Evolutionary conservation across 164 flowering plant genomes (phyloP), one percentile per base, ranked within the genome.

Genomic region (Kingdonia uniflora): DNA sequence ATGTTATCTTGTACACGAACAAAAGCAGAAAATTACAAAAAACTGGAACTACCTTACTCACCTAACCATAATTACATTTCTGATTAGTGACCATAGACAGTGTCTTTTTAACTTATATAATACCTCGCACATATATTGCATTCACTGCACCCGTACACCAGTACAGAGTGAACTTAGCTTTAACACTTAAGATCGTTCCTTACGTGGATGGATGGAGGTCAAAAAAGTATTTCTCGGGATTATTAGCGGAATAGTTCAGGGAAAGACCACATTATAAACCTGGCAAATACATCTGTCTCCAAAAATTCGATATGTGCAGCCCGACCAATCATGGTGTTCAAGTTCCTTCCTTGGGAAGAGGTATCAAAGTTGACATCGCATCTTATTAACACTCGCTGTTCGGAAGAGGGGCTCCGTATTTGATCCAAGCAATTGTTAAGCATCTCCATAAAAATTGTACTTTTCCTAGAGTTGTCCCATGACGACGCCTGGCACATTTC

Each of bases 251-350:
- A 85, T 1, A 92, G 54, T 14, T 88, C 88, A n/a, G 84, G 81
- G 68, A 92, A 88, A 14, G 95, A 85, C 98, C 96, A 88, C 94
- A 86, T 83, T 42, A 92, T 77, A 76, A 92, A 84, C 64, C 68
- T 78, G 2, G 89, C 91, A 65, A 84, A 92, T 52, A 78, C 62
- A 57, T 92, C 99, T 2, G 87, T 56, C 74, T 92, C 99, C 60
- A 92, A 55, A 68, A 92, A 92, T 63, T 88, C 96, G 15, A 92
- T 86, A 61, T 86, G 99, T 59, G 99, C 99, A 68, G 99, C 92
- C 5, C 97, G 80, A 2, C 99, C 97, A 39, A 94, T 89, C 41
- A 86, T 49, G 46, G 95, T 74, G 69, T 94, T 81, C 56, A 94
- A 63, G 71, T 75, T 86, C 67, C 72, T 78, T 10, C 92, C 89